Evolutionary conservation across 2,329 filamentous ascomycete species (phyloP).

Genomic region (Botrytis medusae): DNA sequence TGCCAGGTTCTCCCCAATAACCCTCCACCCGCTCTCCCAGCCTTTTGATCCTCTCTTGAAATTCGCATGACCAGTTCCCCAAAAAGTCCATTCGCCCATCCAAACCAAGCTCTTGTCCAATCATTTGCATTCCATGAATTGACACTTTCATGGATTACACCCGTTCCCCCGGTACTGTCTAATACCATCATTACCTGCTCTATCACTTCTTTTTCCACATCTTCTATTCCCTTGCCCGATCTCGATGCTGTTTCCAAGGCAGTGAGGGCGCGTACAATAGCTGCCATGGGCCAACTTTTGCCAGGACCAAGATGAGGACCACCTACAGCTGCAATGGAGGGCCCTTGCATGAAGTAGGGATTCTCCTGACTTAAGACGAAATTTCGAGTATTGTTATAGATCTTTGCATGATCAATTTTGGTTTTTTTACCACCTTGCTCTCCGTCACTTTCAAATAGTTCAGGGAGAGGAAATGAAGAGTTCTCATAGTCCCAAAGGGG

Average conservation of each 20-base stretch:
- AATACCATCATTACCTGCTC: constrained; percentile 34
- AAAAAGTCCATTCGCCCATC: constrained; percentile 66
- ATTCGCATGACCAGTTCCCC: constrained; percentile 20
- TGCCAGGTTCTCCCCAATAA: constrained; percentile 20
- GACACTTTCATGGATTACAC: constrained; percentile 52
- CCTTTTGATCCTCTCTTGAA: constrained; percentile 14
- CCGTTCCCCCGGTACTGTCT: constrained; percentile 35
- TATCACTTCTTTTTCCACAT: constrained; percentile 35
- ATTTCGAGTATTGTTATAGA: constrained; percentile 75
- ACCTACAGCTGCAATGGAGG: constrained; percentile 65
- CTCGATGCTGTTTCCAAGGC: constrained; percentile 37
- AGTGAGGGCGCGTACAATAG: constrained; percentile 52
- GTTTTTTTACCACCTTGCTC: background rate
- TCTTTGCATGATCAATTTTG: constrained; percentile 50
- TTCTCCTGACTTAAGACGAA: constrained; percentile 78
- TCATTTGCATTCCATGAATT: constrained; percentile 43
- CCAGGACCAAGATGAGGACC: constrained; percentile 64
- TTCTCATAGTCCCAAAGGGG: constrained; percentile 59
- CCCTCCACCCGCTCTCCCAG: background rate
- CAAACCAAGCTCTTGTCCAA: constrained; percentile 59
- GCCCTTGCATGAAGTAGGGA: constrained; percentile 65
- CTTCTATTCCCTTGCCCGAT: constrained; percentile 8
- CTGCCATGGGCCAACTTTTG: constrained; percentile 55
- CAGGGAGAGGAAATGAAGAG: constrained; percentile 31
- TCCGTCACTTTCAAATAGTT: constrained; percentile 24